Evolutionary conservation across 306 rosid genomes (phyloP).

Genomic region (Cucurbita ficifolia): DNA sequence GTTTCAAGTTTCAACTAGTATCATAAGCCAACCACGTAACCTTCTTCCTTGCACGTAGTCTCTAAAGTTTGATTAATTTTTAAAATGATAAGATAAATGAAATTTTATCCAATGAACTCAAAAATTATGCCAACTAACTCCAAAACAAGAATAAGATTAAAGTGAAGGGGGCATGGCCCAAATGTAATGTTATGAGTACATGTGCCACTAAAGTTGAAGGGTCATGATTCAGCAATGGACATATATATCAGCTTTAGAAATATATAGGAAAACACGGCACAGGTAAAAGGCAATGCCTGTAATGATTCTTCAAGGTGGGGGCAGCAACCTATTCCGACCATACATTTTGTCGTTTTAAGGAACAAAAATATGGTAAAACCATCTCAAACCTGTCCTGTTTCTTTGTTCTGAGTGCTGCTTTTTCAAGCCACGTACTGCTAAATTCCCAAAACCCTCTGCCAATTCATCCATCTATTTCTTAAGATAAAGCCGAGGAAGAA

Average conservation of each 20-base stretch:
- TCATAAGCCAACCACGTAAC: too few species aligned
- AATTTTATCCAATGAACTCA: too few species aligned
- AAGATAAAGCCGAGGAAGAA: not conserved
- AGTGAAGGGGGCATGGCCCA: too few species aligned
- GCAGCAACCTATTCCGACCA: conserved; percentile 30
- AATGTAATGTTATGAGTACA: not conserved
- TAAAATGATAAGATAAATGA: too few species aligned
- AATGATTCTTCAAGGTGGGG: conserved; percentile 51
- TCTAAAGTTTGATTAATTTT: too few species aligned
- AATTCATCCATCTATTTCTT: not conserved
- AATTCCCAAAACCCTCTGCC: not conserved
- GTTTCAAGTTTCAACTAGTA: too few species aligned
- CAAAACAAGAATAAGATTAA: too few species aligned
- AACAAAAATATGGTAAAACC: conserved; percentile 13
- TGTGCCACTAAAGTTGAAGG: conserved; percentile 12
- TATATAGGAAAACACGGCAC: not conserved
- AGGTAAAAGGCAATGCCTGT: conserved; percentile 13
- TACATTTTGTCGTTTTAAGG: conserved; percentile 38
- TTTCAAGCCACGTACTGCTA: not conserved
- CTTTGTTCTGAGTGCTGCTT: conserved; percentile 17
- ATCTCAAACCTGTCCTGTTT: conserved; percentile 29
- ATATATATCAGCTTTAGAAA: conserved; percentile 5
- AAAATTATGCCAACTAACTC: too few species aligned
- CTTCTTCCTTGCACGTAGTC: too few species aligned
- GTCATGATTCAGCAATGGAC: conserved; percentile 3